phyloP scores from a whole-genome alignment of 108 stramenopile genomes.

The Skeletonema costatum region DNA sequence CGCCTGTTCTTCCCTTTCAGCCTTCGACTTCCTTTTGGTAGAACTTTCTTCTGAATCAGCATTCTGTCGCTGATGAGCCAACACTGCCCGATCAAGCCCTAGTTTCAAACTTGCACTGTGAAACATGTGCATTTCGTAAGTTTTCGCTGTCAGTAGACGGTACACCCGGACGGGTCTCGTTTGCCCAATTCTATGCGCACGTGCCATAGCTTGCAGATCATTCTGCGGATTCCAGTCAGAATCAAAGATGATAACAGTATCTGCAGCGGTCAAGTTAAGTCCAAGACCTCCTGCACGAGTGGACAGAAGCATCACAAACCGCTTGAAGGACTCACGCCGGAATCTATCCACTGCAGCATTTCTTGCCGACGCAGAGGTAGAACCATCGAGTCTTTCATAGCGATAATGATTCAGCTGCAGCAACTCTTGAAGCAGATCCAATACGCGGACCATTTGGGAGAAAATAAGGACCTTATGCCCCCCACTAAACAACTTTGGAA shows the following conservation, averaged over 20 bases:
- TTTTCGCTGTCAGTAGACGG: slow-evolving; percentile 91
- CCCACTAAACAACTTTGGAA: slow-evolving; percentile 83
- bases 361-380: slow-evolving; percentile 83
- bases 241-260: slow-evolving; percentile 95
- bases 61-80: slow-evolving; percentile 85
- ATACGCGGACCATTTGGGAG: slow-evolving; percentile 94
- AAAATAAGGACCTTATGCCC: slow-evolving; percentile 97
- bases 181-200: slow-evolving; percentile 97
- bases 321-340: slow-evolving; percentile 69
- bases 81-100: slow-evolving; percentile 94
- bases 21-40: slow-evolving; percentile 57
- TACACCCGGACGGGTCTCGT: slow-evolving; percentile 79
- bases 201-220: slow-evolving; percentile 97
- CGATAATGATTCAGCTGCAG: slow-evolving; percentile 76
- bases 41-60: slow-evolving; percentile 50
- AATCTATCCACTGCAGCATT: slow-evolving; percentile 93
- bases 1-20: slow-evolving; percentile 71
- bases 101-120: slow-evolving; percentile 95
- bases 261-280: slow-evolving; percentile 94
- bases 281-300: slow-evolving; percentile 94
- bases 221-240: slow-evolving; percentile 91
- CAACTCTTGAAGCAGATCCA: slow-evolving; percentile 94
- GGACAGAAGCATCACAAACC: slow-evolving; percentile 95
- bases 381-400: slow-evolving; percentile 90
- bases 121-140: slow-evolving; percentile 99